Conservation (phyloP, 768 basidiomycete genomes). For the Clitopilus hobsonii region DNA sequence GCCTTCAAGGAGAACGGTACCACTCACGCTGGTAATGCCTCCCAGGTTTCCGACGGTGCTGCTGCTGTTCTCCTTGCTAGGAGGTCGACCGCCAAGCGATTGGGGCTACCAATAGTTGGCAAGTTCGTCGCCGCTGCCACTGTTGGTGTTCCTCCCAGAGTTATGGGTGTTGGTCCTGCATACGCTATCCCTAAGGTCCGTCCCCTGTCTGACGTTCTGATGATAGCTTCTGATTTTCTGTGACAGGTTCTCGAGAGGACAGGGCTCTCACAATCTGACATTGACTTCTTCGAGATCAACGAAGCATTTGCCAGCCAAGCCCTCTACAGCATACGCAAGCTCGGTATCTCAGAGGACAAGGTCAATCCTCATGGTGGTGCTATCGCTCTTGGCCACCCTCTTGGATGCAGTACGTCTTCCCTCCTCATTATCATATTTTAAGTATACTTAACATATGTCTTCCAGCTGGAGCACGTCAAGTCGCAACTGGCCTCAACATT, state of each 20-base stretch:
- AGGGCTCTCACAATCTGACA: constrained; percentile 61
- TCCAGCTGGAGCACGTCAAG: constrained; percentile 77
- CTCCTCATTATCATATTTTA: not conserved
- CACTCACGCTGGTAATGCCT: constrained; percentile 83
- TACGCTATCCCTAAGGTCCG: constrained; percentile 69
- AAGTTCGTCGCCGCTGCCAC: constrained; percentile 71
- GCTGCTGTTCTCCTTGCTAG: constrained; percentile 84
- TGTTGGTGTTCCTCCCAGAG: constrained; percentile 79
- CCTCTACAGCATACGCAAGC: constrained; percentile 62
- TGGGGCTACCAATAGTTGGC: constrained; percentile 82
- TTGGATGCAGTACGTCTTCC: constrained; percentile 67
- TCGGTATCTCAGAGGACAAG: constrained; percentile 70
- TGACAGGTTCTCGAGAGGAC: constrained; percentile 50
- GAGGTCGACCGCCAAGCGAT: constrained; percentile 73
- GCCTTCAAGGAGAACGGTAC: constrained; percentile 72
- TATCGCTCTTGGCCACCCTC: constrained; percentile 85
- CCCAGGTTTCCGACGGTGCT: constrained; percentile 90
- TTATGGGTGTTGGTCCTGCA: constrained; percentile 92
- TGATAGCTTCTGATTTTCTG: not conserved
- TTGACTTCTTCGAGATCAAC: constrained; percentile 92
- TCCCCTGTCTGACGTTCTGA: not conserved
- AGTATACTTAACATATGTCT: not conserved
- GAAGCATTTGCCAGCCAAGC: constrained; percentile 88
- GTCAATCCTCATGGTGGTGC: constrained; percentile 88
- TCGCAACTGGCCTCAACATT: constrained; percentile 79